phyloP scores from a whole-genome alignment of 2,329 filamentous ascomycete genomes.

The Paecilomyces variotii region DNA sequence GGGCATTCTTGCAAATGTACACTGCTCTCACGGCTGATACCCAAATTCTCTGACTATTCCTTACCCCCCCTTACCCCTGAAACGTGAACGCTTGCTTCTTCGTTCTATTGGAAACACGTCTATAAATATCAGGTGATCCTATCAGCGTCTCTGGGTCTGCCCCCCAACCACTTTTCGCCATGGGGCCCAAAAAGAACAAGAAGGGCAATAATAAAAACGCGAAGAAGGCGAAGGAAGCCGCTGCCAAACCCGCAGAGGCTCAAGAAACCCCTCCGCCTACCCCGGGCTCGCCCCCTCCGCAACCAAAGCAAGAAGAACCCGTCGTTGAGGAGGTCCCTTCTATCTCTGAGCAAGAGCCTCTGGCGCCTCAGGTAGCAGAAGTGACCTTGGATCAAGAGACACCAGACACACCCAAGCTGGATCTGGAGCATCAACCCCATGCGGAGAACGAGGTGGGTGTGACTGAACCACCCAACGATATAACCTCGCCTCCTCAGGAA shows the following conservation, averaged over 20 bases:
- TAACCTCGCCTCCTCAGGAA: background rate
- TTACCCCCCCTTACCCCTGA: background rate
- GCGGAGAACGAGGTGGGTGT: slow-evolving; percentile 3
- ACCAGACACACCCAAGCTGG: background rate
- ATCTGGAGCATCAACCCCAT: slow-evolving; percentile 2
- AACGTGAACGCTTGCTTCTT: slow-evolving; percentile 1
- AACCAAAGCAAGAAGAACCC: background rate
- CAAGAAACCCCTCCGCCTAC: background rate
- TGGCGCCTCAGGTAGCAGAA: background rate
- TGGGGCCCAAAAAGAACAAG: slow-evolving; percentile 4
- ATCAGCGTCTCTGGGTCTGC: background rate
- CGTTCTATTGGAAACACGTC: slow-evolving; percentile 13
- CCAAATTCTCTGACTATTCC: background rate
- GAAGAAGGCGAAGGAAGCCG: slow-evolving; percentile 7
- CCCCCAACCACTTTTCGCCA: background rate
- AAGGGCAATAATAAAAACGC: slow-evolving; percentile 8
- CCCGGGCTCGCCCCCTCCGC: background rate
- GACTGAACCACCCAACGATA: background rate
- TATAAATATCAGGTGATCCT: slow-evolving; percentile 4
- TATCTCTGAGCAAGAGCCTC: background rate
- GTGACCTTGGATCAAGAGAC: background rate
- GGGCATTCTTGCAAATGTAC: slow-evolving; percentile 1
- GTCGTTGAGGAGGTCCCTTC: background rate
- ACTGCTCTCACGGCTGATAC: background rate
- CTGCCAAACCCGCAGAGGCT: background rate